Evolutionary conservation across 805 yeast genomes (phyloP).

Genomic region (Yarrowia deformans): DNA sequence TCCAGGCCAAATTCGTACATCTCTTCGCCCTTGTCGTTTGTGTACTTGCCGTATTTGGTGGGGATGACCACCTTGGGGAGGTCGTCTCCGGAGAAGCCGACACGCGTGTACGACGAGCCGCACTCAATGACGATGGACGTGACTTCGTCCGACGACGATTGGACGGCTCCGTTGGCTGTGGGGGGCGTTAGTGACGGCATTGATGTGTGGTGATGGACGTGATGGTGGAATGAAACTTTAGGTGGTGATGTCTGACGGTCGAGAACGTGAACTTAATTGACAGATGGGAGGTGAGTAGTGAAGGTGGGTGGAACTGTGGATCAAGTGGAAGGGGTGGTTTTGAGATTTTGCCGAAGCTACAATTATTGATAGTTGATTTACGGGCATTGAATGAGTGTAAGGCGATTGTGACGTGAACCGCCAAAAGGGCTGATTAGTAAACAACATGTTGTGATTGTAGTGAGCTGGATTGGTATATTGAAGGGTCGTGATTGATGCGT

Average conservation of each 20-base stretch:
- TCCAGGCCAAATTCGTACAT: constrained; percentile 52
- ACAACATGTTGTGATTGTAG: too few species aligned
- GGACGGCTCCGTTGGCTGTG: constrained; percentile 27
- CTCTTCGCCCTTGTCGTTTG: constrained; percentile 41
- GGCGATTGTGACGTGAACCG: too few species aligned
- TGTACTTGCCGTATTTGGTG: constrained; percentile 62
- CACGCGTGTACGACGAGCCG: constrained; percentile 81
- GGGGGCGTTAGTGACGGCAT: constrained; percentile 37
- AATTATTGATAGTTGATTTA: too few species aligned
- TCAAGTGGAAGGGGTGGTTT: too few species aligned
- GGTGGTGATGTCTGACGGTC: constrained; percentile 24
- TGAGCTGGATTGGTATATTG: too few species aligned
- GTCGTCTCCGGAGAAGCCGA: constrained; percentile 94
- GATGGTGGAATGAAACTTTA: constrained; percentile 29
- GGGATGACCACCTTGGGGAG: constrained; percentile 79
- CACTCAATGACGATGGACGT: constrained; percentile 91
- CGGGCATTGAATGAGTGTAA: too few species aligned
- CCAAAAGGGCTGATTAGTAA: too few species aligned
- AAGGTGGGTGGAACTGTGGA: too few species aligned
- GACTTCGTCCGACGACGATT: constrained; percentile 67
- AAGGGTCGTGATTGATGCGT: too few species aligned
- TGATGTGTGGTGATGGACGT: constrained; percentile 26
- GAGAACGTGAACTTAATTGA: constrained; percentile 12
- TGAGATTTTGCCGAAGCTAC: too few species aligned
- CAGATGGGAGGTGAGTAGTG: not conserved